These are phyloP conservation scores for Volvariella surrecta DNA, from an alignment of 1,284 basidiomycete genomes.

Conservation along the genomic window DNA sequence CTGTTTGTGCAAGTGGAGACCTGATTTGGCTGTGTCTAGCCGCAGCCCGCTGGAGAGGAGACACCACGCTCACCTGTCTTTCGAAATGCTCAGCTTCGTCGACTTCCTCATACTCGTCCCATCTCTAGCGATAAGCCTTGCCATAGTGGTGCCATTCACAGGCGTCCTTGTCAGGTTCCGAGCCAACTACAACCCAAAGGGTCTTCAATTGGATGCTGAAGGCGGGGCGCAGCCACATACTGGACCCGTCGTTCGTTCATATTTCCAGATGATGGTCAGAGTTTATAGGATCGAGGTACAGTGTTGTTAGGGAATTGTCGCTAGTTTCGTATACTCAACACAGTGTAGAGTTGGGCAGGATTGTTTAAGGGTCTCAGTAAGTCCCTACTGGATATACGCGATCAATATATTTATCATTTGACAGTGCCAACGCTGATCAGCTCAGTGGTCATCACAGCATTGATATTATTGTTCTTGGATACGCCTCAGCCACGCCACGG, in stretches of 20 bases:
- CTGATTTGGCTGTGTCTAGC: too few species aligned
- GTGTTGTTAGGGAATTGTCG: not conserved
- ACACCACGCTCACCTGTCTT: constrained; percentile 5
- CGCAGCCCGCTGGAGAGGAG: too few species aligned
- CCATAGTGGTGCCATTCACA: constrained; percentile 51
- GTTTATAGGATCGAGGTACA: constrained; percentile 72
- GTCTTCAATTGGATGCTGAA: constrained; percentile 74
- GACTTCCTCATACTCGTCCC: constrained; percentile 37
- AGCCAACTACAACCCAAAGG: constrained; percentile 77
- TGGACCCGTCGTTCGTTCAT: constrained; percentile 55
- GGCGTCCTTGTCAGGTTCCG: constrained; percentile 67
- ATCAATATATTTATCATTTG: not conserved
- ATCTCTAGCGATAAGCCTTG: constrained; percentile 42
- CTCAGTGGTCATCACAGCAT: constrained; percentile 47
- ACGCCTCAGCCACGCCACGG: constrained; percentile 49
- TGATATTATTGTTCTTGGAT: constrained; percentile 50
- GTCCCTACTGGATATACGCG: constrained; percentile 18
- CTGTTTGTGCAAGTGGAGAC: too few species aligned
- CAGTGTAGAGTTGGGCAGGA: constrained; percentile 58
- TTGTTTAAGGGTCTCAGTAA: constrained; percentile 80
- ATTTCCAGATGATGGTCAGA: constrained; percentile 63
- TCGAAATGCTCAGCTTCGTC: constrained; percentile 29
- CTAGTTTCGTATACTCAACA: not conserved
- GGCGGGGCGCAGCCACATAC: constrained; percentile 70
- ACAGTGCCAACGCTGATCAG: constrained; percentile 68